Evolutionary conservation across 257 asterid species (phyloP), one percentile per base, ranked within the genome.

Genomic region (Solanum gandarillasii): DNA sequence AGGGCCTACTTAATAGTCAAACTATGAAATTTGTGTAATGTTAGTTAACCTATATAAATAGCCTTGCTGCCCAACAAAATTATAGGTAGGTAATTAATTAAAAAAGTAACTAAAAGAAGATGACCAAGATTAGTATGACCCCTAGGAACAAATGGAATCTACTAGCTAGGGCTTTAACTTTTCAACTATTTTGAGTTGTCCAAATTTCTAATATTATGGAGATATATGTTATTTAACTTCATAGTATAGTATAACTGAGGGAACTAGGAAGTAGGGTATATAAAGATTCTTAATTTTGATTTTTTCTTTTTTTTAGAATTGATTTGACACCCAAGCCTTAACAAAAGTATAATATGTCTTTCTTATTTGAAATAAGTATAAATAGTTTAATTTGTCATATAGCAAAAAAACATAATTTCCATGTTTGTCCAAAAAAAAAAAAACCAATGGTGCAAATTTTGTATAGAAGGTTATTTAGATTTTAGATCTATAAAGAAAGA

Each of bases 1-100:
- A 87, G 86, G 67, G 86, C 38, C 73, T 74, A 55, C 86, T 87
- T 85, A 62, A 46, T 83, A 32, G 67, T 71, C 67, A 72, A 86
- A 46, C 58, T 16, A 86, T 18, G 35, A 52, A 73, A 70, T 71
- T 39, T 20, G 83, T 32, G 43, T 85, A 18, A 34, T 72, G 20
- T 71, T 41, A 18, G 83, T 27, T 62, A 70, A 48, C 29, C 43
- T 46, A 48, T 36, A 74, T 70, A 68, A 36, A 6, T 79, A 5
- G 60, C 68, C 3, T 81, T 81, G 85, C 39, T 21, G 43, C 85
- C 84, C 68, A 81, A 81, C 43, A 46, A 48, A 31, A 48, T 29
- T 29, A 12, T 81, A 81, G 85, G 43, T 81, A 31, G 21, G 41
- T 78, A 36, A 20, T 35, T 73, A 20, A 35, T 62, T 62, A n/a